Conservation (phyloP, 2,329 filamentous ascomycete genomes). For the Arachnopeziza araneosa region DNA sequence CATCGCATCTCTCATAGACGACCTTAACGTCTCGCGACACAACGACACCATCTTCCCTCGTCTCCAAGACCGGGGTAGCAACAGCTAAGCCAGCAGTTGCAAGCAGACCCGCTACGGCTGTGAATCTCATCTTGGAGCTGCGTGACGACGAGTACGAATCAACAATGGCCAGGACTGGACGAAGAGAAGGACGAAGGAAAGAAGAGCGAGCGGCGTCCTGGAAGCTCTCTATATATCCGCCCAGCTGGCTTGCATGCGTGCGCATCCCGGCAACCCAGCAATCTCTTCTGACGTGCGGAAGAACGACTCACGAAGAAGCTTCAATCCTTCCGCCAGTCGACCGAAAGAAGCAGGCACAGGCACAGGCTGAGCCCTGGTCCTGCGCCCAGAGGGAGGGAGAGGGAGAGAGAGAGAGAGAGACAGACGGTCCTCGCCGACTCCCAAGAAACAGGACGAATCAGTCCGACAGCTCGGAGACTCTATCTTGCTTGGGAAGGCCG, state of each 20-base stretch:
- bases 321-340: not conserved
- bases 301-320: not conserved
- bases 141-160: not conserved
- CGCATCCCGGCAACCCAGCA: not conserved
- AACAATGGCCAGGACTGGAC: not conserved
- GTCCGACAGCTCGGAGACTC: not conserved
- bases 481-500: not conserved
- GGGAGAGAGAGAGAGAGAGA: not conserved
- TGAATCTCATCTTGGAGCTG: constrained; percentile 6
- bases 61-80: constrained; percentile 8
- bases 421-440: not conserved
- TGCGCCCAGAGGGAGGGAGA: not conserved
- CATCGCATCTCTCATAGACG: constrained; percentile 10
- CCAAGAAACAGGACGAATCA: not conserved
- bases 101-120: constrained; percentile 2
- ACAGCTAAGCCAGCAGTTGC: constrained; percentile 4
- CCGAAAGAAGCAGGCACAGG: not conserved
- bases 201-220: not conserved
- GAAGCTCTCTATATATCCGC: not conserved
- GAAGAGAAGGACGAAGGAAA: not conserved
- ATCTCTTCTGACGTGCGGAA: not conserved
- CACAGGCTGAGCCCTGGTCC: not conserved
- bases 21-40: constrained; percentile 9
- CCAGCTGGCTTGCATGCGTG: not conserved
- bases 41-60: constrained; percentile 2